Conservation (phyloP, 805 yeast genomes). For the Candida tallmaniae region DNA sequence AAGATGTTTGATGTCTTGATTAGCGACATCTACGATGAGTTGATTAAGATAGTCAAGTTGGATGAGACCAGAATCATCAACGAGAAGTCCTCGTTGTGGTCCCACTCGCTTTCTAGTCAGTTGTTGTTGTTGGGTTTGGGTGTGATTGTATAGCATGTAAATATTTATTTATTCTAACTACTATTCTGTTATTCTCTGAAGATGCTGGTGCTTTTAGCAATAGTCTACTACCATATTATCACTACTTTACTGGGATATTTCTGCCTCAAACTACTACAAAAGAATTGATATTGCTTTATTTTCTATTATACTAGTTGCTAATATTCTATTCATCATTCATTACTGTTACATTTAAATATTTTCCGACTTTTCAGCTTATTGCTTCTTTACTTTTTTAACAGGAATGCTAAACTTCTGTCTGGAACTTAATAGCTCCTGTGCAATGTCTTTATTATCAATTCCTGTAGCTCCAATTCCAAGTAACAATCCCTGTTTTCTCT, state of each 20-base stretch:
- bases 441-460: conserved; percentile 21
- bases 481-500: conserved; percentile 27
- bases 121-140: conserved; percentile 55
- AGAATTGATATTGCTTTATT: too few species aligned
- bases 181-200: too few species aligned
- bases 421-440: conserved; percentile 27
- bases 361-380: too few species aligned
- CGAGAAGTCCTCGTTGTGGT: conserved; percentile 50
- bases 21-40: conserved; percentile 55
- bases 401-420: conserved; percentile 22
- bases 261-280: too few species aligned
- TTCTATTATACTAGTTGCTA: background rate
- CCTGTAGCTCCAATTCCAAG: conserved; percentile 43
- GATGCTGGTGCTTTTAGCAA: too few species aligned
- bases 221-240: too few species aligned
- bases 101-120: conserved; percentile 57
- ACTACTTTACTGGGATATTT: too few species aligned
- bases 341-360: conserved; percentile 1
- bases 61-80: conserved; percentile 46
- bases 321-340: too few species aligned
- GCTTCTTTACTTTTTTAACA: conserved; percentile 16
- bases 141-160: conserved; percentile 41
- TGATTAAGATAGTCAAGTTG: conserved; percentile 48
- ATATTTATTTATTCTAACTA: too few species aligned
- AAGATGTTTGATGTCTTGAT: conserved; percentile 48